phyloP scores from a whole-genome alignment of 169 alveolate genomes.

The Eimeria acervulina region DNA sequence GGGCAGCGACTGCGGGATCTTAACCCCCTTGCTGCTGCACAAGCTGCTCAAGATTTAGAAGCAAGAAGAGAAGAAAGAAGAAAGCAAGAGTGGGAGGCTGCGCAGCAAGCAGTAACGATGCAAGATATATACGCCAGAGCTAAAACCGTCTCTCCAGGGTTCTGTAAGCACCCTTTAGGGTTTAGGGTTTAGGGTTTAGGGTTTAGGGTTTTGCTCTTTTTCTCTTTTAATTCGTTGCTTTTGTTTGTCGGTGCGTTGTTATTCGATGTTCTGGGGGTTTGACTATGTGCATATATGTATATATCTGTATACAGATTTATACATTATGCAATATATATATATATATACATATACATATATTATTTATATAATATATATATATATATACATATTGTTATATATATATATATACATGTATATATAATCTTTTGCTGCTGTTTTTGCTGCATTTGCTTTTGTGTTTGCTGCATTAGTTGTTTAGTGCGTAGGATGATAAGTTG shows the following conservation, averaged over 20 bases:
- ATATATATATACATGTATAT: conserved; percentile 10
- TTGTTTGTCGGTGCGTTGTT: too few relatives aligned
- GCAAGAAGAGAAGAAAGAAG: conserved; percentile 17
- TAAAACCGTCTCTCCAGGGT: not conserved
- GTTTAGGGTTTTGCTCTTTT: not conserved
- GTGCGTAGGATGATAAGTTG: too few relatives aligned
- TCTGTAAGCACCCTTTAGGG: not conserved
- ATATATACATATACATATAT: too few relatives aligned
- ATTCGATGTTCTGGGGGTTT: too few relatives aligned
- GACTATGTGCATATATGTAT: too few relatives aligned
- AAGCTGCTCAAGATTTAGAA: not conserved
- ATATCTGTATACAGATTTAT: too few relatives aligned
- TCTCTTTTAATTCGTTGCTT: not conserved
- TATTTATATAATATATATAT: too few relatives aligned
- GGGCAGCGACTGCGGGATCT: not conserved
- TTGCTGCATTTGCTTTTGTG: too few relatives aligned
- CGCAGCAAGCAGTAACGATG: not conserved
- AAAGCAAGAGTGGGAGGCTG: not conserved
- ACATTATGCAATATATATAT: too few relatives aligned
- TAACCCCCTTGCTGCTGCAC: not conserved
- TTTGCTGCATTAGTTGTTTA: too few relatives aligned
- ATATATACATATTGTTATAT: too few relatives aligned
- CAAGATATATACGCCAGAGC: not conserved
- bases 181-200: conserved; percentile 26
- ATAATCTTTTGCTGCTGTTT: too few relatives aligned